Base-by-base conservation (phyloP, 345 rosid genomes). In the Acer yangbiense region DNA sequence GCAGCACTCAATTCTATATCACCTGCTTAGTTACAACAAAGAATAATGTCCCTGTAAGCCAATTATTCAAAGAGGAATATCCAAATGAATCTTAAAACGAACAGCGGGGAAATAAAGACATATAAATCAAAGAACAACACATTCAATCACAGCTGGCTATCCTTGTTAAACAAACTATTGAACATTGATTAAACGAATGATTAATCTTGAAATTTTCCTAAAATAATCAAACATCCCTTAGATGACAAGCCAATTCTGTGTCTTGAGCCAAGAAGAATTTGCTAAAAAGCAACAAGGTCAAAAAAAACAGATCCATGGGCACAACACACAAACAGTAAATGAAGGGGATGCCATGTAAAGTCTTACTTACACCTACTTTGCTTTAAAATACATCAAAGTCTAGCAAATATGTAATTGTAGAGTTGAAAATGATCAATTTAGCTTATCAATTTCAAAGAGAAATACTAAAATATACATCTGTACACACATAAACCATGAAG, bases 21-120 rank as follows among this genome's bases (percentile, higher is more conserved):
- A 64, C 80, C 88, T 88, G 83, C 41, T 13, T 32, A 44, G 41
- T 6, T 7, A 25, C n/a, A 63, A 61, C 62, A 66, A 66, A 35
- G 16, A 20, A 60, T 46, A 23, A 14, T 35, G 9, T 62, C 39
- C 25, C 58, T 46, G 2, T 25, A 21, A 70, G 2, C 46, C 17
- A n/a, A n/a, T 63, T 63, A 46, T 62, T 17, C 69, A 77, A 57
- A 57, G 29, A 44, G 64, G 62, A 17, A 57, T 18, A 20, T 57
- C 52, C 7, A 57, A 76, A 60, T 41, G 39, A 76, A 35, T 27
- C 55, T 17, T 69, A 11, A 27, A 74, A 35, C 16, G 23, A 54
- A 54, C 52, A 23, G 57, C 14, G 55, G 9, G 25, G 57, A 39
- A 58, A 73, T 12, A 62, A 66, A 71, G 11, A 41, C 39, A 46